Base-by-base conservation (phyloP, 2,329 filamentous ascomycete species). In the Fusarium paranaense region DNA sequence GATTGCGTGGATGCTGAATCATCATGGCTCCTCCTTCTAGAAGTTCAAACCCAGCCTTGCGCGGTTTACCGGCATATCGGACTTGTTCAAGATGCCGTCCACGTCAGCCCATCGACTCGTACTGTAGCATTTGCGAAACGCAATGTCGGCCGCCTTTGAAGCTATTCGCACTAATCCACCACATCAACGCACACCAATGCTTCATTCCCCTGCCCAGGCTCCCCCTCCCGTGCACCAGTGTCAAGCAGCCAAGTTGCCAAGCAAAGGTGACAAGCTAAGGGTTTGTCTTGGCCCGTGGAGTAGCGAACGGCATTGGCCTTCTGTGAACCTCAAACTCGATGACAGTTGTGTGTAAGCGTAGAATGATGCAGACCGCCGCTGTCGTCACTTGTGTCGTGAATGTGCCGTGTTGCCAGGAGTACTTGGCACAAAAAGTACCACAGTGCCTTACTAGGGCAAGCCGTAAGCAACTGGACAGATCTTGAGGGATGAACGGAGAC, bases 161-260 rank as follows among this genome's bases (percentile, higher is more conserved):
- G 45, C 45, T 50, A 50, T 50, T 50, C 45, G 25, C 45, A 50
- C 25, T 18, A 50, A 27, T 50, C 45, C 3, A 4, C 8, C 6
- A 25, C 40, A 45, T 5, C 25, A 25, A 47, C 42, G 10, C 20
- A 47, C 42, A 50, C 45, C 22, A 27, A 18, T 13, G n/a, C 27
- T 33, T 62, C 8, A n/a, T 22, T 18, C 59, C 59, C 59, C 59
- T 62, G 59, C 59, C 40, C 59, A 62, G 59, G 13, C 40, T 45
- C 40, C 35, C 54, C 33, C 10, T 25, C 20, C 20, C 22, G 56
- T 38, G 37, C 58, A 45, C n/a, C 58, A 25, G 38, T 16, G 27
- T 35, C 25, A 61, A 45, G 59, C 30, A 50, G 59, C 59, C 59
- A 62, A 62, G 59, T 25, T 25, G 38, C 56, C 56, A 59, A 61